phyloP scores from a whole-genome alignment of 371 early-diverging fungal species.

The Syncephalis fuscata region DNA sequence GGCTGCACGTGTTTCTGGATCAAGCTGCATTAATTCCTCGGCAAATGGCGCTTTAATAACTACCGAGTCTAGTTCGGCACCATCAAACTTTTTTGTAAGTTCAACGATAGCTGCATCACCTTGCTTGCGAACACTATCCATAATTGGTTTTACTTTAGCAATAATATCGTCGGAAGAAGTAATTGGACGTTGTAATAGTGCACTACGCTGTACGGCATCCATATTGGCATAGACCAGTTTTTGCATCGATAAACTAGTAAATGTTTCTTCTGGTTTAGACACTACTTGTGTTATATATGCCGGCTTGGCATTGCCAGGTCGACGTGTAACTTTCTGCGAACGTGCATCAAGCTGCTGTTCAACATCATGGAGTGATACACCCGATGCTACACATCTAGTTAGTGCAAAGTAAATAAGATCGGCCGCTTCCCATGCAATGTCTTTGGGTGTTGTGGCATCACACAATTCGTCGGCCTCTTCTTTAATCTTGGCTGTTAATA shows the following conservation, averaged over 20 bases:
- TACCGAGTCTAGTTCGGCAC: conserved; percentile 45
- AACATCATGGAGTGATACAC: conserved; percentile 70
- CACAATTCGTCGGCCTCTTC: conserved; percentile 93
- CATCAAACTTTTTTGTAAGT: conserved; percentile 80
- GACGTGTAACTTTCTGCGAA: conserved; percentile 70
- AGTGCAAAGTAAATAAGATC: conserved; percentile 93
- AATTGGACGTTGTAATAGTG: conserved; percentile 79
- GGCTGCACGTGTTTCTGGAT: conserved; percentile 51
- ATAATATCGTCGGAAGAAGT: conserved; percentile 75
- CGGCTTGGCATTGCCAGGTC: conserved; percentile 90
- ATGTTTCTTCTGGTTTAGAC: background rate
- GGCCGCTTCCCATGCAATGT: conserved; percentile 91
- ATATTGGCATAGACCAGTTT: conserved; percentile 27
- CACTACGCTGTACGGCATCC: conserved; percentile 21
- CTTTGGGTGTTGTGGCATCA: conserved; percentile 50
- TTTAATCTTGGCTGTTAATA: conserved; percentile 81
- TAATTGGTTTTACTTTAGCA: conserved; percentile 76
- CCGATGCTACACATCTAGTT: conserved; percentile 64
- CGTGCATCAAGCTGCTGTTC: conserved; percentile 71
- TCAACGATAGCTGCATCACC: conserved; percentile 81
- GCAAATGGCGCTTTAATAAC: conserved; percentile 79
- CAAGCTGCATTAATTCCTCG: conserved; percentile 39
- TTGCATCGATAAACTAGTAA: conserved; percentile 39
- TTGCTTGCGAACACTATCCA: conserved; percentile 56
- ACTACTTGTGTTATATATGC: conserved; percentile 20